phyloP scores from a whole-genome alignment of 179 eudicot species.

The Carnegiea gigantea region DNA sequence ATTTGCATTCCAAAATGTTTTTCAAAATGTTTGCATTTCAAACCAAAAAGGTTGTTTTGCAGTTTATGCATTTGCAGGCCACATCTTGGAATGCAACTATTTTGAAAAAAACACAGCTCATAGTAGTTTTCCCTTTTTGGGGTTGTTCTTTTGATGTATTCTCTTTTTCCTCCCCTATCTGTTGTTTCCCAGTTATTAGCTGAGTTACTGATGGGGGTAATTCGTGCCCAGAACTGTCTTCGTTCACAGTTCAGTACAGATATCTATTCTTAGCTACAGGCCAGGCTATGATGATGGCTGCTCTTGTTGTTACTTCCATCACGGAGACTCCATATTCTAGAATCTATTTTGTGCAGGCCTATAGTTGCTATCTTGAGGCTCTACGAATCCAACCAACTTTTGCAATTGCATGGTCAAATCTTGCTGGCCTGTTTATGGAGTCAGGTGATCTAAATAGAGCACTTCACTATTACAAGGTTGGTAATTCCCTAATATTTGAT shows the following conservation, averaged over 20 bases:
- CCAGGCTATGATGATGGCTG: slow-evolving; percentile 43
- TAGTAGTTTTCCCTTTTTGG: neutral
- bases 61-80: too few relatives aligned
- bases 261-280: slow-evolving; percentile 40
- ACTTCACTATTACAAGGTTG: slow-evolving; percentile 85
- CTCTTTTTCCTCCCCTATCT: neutral
- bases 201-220: slow-evolving; percentile 37
- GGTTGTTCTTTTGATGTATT: neutral
- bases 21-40: too few relatives aligned
- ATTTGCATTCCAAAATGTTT: too few relatives aligned
- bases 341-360: slow-evolving; percentile 73
- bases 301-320: slow-evolving; percentile 45
- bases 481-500: neutral
- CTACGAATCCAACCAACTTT: slow-evolving; percentile 80
- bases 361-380: slow-evolving; percentile 86
- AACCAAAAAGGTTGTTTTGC: too few relatives aligned
- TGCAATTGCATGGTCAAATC: slow-evolving; percentile 98
- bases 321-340: slow-evolving; percentile 43
- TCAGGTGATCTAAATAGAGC: slow-evolving; percentile 87
- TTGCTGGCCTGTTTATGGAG: slow-evolving; percentile 96
- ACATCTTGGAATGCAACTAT: neutral
- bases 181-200: slow-evolving; percentile 5
- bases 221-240: slow-evolving; percentile 35
- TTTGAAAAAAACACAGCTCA: neutral
- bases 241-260: slow-evolving; percentile 37